Evolutionary conservation across 805 yeast species (phyloP).

Genomic region (Pichia ethanolica): DNA sequence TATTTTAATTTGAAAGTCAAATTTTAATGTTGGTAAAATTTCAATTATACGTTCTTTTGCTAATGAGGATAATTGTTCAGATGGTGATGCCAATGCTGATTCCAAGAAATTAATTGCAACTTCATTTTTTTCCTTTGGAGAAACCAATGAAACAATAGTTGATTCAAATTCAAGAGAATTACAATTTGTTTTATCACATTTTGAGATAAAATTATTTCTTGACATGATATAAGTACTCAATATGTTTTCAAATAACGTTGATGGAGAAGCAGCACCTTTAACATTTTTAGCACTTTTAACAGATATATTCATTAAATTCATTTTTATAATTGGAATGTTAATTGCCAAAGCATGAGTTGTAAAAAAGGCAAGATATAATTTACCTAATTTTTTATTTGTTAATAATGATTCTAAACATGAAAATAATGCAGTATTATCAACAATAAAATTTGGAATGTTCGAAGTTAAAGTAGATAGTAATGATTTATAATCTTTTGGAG

Average conservation of each 20-base stretch:
- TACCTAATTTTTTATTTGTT: conserved; percentile 49
- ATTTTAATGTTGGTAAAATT: conserved; percentile 51
- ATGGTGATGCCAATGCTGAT: conserved; percentile 40
- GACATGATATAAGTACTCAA: conserved; percentile 37
- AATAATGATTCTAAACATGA: conserved; percentile 28
- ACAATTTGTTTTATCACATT: conserved; percentile 42
- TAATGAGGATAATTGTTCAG: conserved; percentile 36
- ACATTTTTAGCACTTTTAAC: conserved; percentile 31
- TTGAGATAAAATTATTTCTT: conserved; percentile 38
- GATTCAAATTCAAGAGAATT: conserved; percentile 49
- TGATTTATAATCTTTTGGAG: conserved; percentile 55
- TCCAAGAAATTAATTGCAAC: conserved; percentile 57
- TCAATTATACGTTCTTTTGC: conserved; percentile 45
- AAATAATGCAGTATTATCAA: conserved; percentile 44
- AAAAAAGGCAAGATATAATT: conserved; percentile 53
- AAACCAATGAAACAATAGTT: conserved; percentile 50
- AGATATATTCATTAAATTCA: conserved; percentile 40
- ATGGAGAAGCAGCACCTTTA: conserved; percentile 38
- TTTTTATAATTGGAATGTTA: conserved; percentile 50
- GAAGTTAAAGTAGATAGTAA: conserved; percentile 36
- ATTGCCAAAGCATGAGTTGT: conserved; percentile 56
- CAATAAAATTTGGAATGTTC: conserved; percentile 33
- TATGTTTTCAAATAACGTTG: conserved; percentile 40
- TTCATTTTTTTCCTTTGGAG: conserved; percentile 50
- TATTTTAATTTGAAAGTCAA: conserved; percentile 50